Base-by-base conservation (phyloP, 805 yeast species). In the Teunomyces tritomae region DNA sequence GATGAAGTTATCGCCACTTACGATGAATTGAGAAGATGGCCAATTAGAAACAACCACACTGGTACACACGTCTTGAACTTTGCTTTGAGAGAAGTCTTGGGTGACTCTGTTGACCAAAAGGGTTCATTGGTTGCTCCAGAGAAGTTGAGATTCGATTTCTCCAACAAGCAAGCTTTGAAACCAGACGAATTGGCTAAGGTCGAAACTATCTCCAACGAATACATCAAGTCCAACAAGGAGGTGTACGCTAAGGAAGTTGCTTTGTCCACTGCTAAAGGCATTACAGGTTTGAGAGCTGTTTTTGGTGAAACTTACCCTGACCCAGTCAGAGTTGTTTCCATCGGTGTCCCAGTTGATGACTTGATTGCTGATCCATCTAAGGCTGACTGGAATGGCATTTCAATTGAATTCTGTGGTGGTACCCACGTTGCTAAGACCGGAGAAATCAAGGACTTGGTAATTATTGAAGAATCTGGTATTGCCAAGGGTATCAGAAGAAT, bases 261-360 rank as follows among this genome's bases (percentile, higher is more conserved):
- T 8, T 78, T 94, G 54, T 79, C 74, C 16, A 62, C 70, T 50
- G 99, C 98, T 35, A 83, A 79, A 60, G 71, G 79, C 42, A 91
- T 94, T 57, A 73, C 70, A 55, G 95, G 97, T 28, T 83, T 94
- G 41, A 88, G 99, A 72, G 99, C 99, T 48, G 99, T 94, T 36
- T 94, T 94, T 61, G 99, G 99, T 62, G 99, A 94, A 76, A 89
- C 96, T 3, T 94, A 94, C 64, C 99, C 99, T 37, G 97, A 94
- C 64, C 99, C 99, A 33, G 99, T 94, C 17, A 84, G 99, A 67
- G 99, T 94, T 57, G 97, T 94, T 43, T 88, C 96, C 28, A 87
- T 94, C 62, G 99, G 99, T 63, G 85, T 80, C 35, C 84, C 96
- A 41, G 90, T 94, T 39, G 90, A 87, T 24, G 94, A 87, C 10